phyloP scores from a whole-genome alignment of 495 filamentous ascomycete genomes.

The Aspergillus steynii region DNA sequence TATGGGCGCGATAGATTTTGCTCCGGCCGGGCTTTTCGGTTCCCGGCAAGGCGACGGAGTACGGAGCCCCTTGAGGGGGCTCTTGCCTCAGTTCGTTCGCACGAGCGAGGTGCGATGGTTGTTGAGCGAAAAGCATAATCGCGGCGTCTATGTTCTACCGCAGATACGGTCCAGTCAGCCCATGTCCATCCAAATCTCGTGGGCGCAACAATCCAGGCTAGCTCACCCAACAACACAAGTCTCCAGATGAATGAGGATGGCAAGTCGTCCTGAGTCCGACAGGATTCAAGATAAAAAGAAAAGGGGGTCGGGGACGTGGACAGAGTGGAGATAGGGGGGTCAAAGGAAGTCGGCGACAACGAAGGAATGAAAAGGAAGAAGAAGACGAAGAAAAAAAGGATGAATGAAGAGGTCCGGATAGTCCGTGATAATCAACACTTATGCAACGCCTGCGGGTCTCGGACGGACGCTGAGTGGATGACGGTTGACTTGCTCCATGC shows the following conservation, averaged over 20 bases:
- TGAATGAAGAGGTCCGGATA: slow-evolving; percentile 15
- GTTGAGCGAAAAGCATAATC: slow-evolving; percentile 44
- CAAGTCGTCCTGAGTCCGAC: neutral
- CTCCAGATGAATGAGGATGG: slow-evolving; percentile 4
- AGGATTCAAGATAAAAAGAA: neutral
- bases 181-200: neutral
- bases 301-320: slow-evolving; percentile 4
- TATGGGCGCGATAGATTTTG: slow-evolving; percentile 81
- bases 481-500: slow-evolving; percentile 13
- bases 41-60: slow-evolving; percentile 68
- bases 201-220: neutral
- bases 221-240: neutral
- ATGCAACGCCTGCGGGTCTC: slow-evolving; percentile 9
- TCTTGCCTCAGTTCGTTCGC: slow-evolving; percentile 42
- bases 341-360: neutral
- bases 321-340: slow-evolving; percentile 15
- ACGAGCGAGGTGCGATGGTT: slow-evolving; percentile 41
- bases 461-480: slow-evolving; percentile 13
- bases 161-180: neutral
- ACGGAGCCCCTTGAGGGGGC: slow-evolving; percentile 48
- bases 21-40: slow-evolving; percentile 71
- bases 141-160: neutral
- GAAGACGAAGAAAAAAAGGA: slow-evolving; percentile 11
- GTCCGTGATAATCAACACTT: slow-evolving; percentile 21
- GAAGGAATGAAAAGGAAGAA: slow-evolving; percentile 10